Conservation (phyloP, 2,329 filamentous ascomycete genomes). For the Endocalyx cinctus region DNA sequence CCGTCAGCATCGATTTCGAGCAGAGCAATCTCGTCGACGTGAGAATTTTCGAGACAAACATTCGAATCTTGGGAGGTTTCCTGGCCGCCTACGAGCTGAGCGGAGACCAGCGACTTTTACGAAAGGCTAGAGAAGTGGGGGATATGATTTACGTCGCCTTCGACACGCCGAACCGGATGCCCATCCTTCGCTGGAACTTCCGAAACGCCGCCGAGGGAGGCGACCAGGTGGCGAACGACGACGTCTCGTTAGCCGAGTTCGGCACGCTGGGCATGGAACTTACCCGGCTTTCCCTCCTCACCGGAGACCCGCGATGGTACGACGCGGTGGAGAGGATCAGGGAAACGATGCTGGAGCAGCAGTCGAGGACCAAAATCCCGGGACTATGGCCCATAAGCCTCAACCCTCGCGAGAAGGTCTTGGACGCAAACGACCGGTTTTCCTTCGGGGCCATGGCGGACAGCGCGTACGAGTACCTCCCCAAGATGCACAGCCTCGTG, state of each 20-base stretch:
- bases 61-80: constrained; percentile 29
- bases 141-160: constrained; percentile 32
- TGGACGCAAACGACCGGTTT: constrained; percentile 26
- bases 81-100: constrained; percentile 33
- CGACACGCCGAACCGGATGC: constrained; percentile 28
- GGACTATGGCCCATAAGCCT: constrained; percentile 66
- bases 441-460: constrained; percentile 33
- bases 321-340: constrained; percentile 25
- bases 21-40: constrained; percentile 23
- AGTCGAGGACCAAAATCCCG: constrained; percentile 29
- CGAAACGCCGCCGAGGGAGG: constrained; percentile 15
- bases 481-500: constrained; percentile 49
- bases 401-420: constrained; percentile 50
- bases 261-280: constrained; percentile 29
- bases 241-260: constrained; percentile 23
- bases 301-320: constrained; percentile 26
- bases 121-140: constrained; percentile 35
- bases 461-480: constrained; percentile 45
- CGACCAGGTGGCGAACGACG: constrained; percentile 14
- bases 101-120: constrained; percentile 27
- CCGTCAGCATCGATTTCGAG: constrained; percentile 38
- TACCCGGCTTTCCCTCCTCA: constrained; percentile 26
- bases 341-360: constrained; percentile 18
- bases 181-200: constrained; percentile 23
- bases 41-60: constrained; percentile 35